phyloP scores from a whole-genome alignment of 441 rosid species.

The Brassica hybrid region DNA sequence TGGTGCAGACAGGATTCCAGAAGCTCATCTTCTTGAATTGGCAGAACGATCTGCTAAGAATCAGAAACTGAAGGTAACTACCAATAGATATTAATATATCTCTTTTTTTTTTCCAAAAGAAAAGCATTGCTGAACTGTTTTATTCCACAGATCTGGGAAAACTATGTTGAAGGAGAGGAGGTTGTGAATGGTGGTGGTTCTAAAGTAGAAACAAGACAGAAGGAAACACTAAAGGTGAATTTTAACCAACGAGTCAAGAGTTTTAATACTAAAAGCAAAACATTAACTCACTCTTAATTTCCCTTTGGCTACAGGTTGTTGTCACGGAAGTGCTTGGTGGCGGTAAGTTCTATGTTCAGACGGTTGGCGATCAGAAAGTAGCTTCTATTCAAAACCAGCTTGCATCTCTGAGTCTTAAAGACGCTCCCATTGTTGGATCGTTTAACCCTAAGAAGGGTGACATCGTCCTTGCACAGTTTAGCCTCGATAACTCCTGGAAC shows the following conservation, averaged over 20 bases:
- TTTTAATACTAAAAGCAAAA: slow-evolving; percentile 13
- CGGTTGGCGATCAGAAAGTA: slow-evolving; percentile 80
- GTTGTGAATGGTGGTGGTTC: slow-evolving; percentile 61
- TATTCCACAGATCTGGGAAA: slow-evolving; percentile 85
- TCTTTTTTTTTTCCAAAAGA: neutral
- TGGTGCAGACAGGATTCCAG: slow-evolving; percentile 82
- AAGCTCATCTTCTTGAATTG: slow-evolving; percentile 80
- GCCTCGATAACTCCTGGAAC: slow-evolving; percentile 95
- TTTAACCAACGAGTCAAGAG: neutral
- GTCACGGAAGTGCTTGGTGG: slow-evolving; percentile 94
- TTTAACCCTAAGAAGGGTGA: slow-evolving; percentile 94
- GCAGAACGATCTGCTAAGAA: slow-evolving; percentile 89
- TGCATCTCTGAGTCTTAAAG: slow-evolving; percentile 76
- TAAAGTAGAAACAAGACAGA: slow-evolving; percentile 76
- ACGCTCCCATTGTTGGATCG: slow-evolving; percentile 86
- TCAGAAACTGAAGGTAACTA: slow-evolving; percentile 70
- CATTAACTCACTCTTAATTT: slow-evolving; percentile 1
- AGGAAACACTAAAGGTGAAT: slow-evolving; percentile 84
- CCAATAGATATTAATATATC: slow-evolving; percentile 11
- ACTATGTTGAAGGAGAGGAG: slow-evolving; percentile 96
- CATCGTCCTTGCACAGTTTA: slow-evolving; percentile 87
- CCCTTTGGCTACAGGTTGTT: slow-evolving; percentile 59
- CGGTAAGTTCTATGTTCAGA: slow-evolving; percentile 88
- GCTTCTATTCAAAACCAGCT: slow-evolving; percentile 85
- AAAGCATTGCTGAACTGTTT: slow-evolving; percentile 3